Percentiles rank a stretch among this genome's conserved stretches.
phyloP scores from a whole-genome alignment of 1,284 basidiomycete species.

The Trametes pubescens region DNA sequence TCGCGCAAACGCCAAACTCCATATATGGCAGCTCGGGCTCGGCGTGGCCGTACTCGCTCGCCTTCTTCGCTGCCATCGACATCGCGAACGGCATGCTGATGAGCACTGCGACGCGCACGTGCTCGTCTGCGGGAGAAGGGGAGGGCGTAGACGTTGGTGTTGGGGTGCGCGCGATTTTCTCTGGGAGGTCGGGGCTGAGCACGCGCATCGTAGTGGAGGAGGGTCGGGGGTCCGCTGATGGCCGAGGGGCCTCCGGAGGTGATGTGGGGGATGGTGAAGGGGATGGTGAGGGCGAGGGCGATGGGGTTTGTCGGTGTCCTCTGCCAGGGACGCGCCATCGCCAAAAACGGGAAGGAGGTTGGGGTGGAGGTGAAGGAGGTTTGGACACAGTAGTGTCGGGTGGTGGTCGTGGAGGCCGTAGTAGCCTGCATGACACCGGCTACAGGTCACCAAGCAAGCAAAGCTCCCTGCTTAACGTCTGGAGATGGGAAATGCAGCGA shows the following conservation, averaged over 20 bases:
- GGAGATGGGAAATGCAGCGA: neutral
- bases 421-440: slow-evolving; percentile 25
- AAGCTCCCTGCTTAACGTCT: neutral
- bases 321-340: slow-evolving; percentile 13
- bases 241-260: neutral
- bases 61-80: slow-evolving; percentile 14
- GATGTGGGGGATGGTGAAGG: neutral
- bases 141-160: slow-evolving; percentile 22
- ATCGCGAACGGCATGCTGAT: slow-evolving; percentile 35
- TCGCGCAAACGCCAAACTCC: slow-evolving; percentile 34
- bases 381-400: neutral
- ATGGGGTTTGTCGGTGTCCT: slow-evolving; percentile 6
- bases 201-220: slow-evolving; percentile 20
- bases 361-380: slow-evolving; percentile 9
- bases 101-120: slow-evolving; percentile 31
- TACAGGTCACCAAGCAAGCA: neutral
- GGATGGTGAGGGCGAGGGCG: neutral
- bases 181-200: slow-evolving; percentile 17
- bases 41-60: slow-evolving; percentile 17
- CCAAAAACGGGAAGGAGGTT: slow-evolving; percentile 10
- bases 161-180: slow-evolving; percentile 15
- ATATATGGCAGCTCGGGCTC: slow-evolving; percentile 31
- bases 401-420: slow-evolving; percentile 9
- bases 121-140: slow-evolving; percentile 17
- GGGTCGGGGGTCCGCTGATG: slow-evolving; percentile 14